Conservation (phyloP, 2,329 filamentous ascomycete species). For the Anthostomella pinea region DNA sequence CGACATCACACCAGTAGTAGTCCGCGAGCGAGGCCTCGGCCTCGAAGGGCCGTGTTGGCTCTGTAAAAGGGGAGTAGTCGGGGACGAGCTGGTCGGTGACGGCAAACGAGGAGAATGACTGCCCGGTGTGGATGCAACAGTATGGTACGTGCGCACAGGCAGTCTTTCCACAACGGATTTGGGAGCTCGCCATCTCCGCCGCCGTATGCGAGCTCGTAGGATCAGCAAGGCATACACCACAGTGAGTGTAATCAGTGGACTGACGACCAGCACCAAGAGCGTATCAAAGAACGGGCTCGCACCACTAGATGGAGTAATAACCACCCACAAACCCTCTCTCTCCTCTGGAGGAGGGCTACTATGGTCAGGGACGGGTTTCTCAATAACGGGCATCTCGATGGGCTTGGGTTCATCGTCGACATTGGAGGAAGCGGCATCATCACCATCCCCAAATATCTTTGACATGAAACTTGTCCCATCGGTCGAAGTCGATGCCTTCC, state of each 20-base stretch:
- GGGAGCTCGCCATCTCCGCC: conserved; percentile 91
- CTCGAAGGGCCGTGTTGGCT: conserved; percentile 42
- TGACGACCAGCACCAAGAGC: conserved; percentile 91
- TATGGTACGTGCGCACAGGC: conserved; percentile 94
- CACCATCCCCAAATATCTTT: conserved; percentile 49
- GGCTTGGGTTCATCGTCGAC: conserved; percentile 30
- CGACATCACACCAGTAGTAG: conserved; percentile 59
- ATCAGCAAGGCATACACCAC: conserved; percentile 89
- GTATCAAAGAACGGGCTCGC: conserved; percentile 95
- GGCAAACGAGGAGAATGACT: conserved; percentile 56
- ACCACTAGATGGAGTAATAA: conserved; percentile 84
- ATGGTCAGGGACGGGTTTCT: conserved; percentile 23
- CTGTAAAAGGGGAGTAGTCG: conserved; percentile 78
- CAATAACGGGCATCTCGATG: conserved; percentile 21
- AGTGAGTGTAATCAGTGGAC: conserved; percentile 85
- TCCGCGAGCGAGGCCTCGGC: conserved; percentile 62
- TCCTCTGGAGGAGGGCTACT: conserved; percentile 37
- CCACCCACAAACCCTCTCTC: conserved; percentile 90
- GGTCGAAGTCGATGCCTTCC: conserved; percentile 20
- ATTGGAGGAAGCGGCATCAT: conserved; percentile 31
- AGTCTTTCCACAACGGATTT: conserved; percentile 93
- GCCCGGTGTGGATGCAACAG: conserved; percentile 65
- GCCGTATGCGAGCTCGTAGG: conserved; percentile 81
- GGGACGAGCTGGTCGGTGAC: conserved; percentile 63
- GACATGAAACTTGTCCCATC: conserved; percentile 39